Evolutionary conservation across 768 basidiomycete species (phyloP).

Genomic region (Rhodotorula diobovata): DNA sequence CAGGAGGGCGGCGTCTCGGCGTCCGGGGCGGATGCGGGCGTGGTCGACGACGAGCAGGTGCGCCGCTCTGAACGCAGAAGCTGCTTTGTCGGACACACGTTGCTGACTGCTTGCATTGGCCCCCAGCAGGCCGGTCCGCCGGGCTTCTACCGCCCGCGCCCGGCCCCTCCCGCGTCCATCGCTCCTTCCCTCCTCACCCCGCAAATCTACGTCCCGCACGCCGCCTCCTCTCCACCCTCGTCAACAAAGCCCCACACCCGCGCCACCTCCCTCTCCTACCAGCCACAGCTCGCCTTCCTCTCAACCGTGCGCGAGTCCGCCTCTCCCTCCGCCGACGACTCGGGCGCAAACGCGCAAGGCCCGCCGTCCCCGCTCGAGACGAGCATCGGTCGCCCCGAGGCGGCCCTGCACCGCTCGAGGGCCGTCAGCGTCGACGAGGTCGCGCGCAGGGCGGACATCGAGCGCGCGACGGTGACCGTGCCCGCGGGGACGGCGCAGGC

Average conservation of each 20-base stretch:
- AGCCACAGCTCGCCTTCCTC: background rate
- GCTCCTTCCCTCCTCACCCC: background rate
- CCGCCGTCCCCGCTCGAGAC: slow-evolving; percentile 7
- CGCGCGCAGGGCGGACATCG: background rate
- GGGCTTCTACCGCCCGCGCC: slow-evolving; percentile 21
- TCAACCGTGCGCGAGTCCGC: background rate
- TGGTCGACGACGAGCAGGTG: background rate
- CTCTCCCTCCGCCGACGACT: background rate
- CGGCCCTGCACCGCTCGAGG: background rate
- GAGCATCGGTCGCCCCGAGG: background rate
- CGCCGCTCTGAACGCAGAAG: background rate
- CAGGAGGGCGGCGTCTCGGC: background rate
- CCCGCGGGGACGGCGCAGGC: background rate
- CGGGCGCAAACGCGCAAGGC: background rate
- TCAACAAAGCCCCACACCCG: background rate
- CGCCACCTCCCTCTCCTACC: background rate
- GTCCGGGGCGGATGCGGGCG: background rate
- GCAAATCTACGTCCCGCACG: background rate
- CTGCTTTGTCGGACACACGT: background rate
- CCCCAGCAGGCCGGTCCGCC: background rate
- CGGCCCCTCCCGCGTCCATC: slow-evolving; percentile 29
- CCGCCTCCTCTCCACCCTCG: background rate
- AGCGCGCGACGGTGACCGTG: background rate
- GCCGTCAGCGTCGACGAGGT: background rate
- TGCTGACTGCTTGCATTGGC: no score